Evolutionary conservation across 78 protist species (phyloP).

Genomic region (Dictyostelium discoideum): DNA sequence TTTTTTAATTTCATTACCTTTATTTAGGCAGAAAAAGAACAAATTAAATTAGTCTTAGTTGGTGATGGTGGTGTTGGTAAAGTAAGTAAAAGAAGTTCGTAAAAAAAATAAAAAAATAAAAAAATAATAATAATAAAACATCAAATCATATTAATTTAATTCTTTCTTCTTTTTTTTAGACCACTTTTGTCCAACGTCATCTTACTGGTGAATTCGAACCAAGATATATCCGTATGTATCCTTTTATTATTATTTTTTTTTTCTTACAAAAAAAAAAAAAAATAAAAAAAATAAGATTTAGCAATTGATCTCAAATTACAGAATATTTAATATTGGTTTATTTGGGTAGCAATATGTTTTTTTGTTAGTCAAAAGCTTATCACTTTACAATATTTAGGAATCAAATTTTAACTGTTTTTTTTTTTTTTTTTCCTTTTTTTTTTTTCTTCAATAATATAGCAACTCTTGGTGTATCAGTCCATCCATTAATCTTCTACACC

Average conservation of each 20-base stretch:
- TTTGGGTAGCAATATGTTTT: background rate
- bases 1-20: background rate
- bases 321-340: background rate
- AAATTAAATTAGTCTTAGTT: slow-evolving; percentile 77
- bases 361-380: background rate
- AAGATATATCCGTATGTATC: slow-evolving; percentile 93
- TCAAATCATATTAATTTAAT: background rate
- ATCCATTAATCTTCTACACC: slow-evolving; percentile 97
- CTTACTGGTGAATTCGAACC: slow-evolving; percentile 99
- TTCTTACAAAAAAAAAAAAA: background rate
- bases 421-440: background rate
- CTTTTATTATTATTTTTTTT: background rate
- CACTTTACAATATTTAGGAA: too few relatives aligned
- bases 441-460: slow-evolving; percentile 56
- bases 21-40: slow-evolving; percentile 9
- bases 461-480: slow-evolving; percentile 96
- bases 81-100: background rate
- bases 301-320: background rate
- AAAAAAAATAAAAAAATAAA: background rate
- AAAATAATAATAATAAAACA: background rate
- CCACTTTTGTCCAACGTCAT: slow-evolving; percentile 99
- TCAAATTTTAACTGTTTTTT: background rate
- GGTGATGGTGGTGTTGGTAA: slow-evolving; percentile 90
- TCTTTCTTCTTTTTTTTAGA: slow-evolving; percentile 56
- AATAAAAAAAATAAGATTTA: slow-evolving; percentile 1